Evolutionary conservation across 176 grass and related monocot genomes (phyloP).

Genomic region (Pharus latifolius): DNA sequence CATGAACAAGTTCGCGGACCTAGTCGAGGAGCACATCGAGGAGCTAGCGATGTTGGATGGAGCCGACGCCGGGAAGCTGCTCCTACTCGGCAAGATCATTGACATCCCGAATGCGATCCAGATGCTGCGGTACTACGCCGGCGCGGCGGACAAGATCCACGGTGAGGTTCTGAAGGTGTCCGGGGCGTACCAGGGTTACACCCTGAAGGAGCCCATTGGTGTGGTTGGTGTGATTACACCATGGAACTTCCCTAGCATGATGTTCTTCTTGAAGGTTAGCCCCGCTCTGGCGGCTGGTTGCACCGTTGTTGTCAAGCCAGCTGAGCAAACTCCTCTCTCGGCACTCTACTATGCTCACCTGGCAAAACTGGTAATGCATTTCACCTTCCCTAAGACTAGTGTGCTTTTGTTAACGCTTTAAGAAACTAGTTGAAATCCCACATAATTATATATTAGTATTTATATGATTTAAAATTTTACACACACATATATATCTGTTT

Average conservation of each 20-base stretch:
- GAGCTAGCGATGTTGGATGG: constrained; percentile 24
- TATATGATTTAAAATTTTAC: too few species aligned
- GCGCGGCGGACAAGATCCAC: too few species aligned
- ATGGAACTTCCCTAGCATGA: constrained; percentile 41
- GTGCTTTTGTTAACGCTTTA: too few species aligned
- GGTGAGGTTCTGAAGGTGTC: constrained; percentile 36
- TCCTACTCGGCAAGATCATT: not conserved
- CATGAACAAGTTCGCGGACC: constrained; percentile 33
- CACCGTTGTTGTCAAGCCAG: constrained; percentile 48
- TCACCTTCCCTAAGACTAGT: too few species aligned
- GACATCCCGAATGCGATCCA: constrained; percentile 12
- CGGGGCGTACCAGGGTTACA: constrained; percentile 28
- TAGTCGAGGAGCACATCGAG: constrained; percentile 28
- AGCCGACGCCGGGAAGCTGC: constrained; percentile 28
- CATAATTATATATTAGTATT: too few species aligned
- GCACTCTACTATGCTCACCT: constrained; percentile 35
- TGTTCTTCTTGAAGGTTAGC: constrained; percentile 34
- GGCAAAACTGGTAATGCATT: too few species aligned
- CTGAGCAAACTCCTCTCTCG: constrained; percentile 43
- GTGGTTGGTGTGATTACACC: constrained; percentile 38
- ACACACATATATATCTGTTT: too few species aligned
- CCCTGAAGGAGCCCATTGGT: constrained; percentile 43
- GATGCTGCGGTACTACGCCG: constrained; percentile 13
- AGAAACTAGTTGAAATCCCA: too few species aligned
- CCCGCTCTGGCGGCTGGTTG: constrained; percentile 44